phyloP scores from a whole-genome alignment of 2,329 filamentous ascomycete species.

The Fusarium ambrosium region DNA sequence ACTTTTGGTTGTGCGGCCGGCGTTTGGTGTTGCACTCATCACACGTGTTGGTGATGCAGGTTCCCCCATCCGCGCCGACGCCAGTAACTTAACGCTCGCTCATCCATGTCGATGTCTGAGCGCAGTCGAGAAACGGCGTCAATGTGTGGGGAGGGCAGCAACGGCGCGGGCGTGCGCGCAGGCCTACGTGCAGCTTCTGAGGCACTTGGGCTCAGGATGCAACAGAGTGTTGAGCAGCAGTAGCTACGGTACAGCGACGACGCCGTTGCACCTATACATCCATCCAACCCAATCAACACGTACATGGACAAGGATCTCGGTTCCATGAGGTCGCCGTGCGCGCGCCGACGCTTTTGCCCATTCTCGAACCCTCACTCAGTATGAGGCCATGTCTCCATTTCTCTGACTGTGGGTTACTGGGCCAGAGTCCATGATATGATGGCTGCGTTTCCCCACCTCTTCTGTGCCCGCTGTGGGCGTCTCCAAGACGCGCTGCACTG shows the following conservation, averaged over 20 bases:
- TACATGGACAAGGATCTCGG: conserved; percentile 34
- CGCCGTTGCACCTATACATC: conserved; percentile 6
- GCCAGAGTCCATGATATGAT: conserved; percentile 37
- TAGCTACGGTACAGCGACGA: not conserved
- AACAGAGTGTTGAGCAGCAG: not conserved
- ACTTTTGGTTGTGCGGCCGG: conserved; percentile 6
- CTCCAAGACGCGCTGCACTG: not conserved
- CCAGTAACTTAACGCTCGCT: conserved; percentile 3
- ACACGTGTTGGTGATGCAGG: conserved; percentile 23
- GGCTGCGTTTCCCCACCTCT: conserved; percentile 13
- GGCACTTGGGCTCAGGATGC: conserved; percentile 1
- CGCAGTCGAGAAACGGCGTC: conserved; percentile 3
- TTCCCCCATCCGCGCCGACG: conserved; percentile 1
- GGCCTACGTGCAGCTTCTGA: conserved; percentile 12
- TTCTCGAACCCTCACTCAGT: conserved; percentile 24
- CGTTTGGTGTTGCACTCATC: conserved; percentile 21
- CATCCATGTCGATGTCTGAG: conserved; percentile 6
- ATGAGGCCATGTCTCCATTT: conserved; percentile 39
- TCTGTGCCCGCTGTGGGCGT: not conserved
- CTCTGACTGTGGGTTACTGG: conserved; percentile 32
- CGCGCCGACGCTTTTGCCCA: conserved; percentile 30
- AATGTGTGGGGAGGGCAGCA: conserved; percentile 16
- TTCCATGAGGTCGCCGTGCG: conserved; percentile 20
- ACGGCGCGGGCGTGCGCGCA: conserved; percentile 7
- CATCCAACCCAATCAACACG: conserved; percentile 6